A percentile compares a stretch with the other conserved stretches of the same genome.
phyloP scores from a whole-genome alignment of 805 yeast species.

The Candida insectorum region DNA sequence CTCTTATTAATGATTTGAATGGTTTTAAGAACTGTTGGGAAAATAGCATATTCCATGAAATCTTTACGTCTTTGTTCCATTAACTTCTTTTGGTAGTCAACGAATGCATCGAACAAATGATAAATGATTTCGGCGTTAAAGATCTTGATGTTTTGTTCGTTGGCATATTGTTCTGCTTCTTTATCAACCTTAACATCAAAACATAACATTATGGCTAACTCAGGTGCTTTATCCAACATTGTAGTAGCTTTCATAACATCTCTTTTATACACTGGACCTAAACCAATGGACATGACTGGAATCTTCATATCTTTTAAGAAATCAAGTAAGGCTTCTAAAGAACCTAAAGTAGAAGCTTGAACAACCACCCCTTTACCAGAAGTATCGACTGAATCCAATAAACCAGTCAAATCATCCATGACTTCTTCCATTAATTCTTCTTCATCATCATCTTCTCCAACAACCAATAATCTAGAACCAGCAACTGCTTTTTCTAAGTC shows the following conservation, averaged over 20 bases:
- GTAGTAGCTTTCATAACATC: constrained; percentile 97
- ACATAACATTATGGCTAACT: constrained; percentile 95
- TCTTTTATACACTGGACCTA: constrained; percentile 97
- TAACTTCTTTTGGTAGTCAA: constrained; percentile 84
- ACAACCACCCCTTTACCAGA: constrained; percentile 97
- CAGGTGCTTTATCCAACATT: constrained; percentile 95
- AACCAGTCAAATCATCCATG: constrained; percentile 95
- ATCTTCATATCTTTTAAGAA: constrained; percentile 98
- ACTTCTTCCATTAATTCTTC: constrained; percentile 97
- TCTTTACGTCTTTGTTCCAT: constrained; percentile 89
- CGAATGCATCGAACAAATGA: constrained; percentile 92
- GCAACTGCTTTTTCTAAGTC: constrained; percentile 99
- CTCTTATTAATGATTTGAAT: constrained; percentile 96
- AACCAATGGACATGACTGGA: constrained; percentile 97
- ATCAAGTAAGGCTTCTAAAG: constrained; percentile 93
- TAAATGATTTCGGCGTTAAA: constrained; percentile 96
- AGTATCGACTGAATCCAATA: constrained; percentile 90
- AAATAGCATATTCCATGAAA: constrained; percentile 81
- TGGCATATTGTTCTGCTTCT: constrained; percentile 98
- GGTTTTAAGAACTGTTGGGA: constrained; percentile 93
- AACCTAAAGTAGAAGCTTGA: constrained; percentile 97
- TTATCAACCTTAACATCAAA: constrained; percentile 96
- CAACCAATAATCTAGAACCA: constrained; percentile 92
- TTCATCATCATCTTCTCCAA: constrained; percentile 96
- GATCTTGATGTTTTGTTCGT: constrained; percentile 84